Base-by-base conservation (phyloP, 331 rosid species). In the Quercus phellos region DNA sequence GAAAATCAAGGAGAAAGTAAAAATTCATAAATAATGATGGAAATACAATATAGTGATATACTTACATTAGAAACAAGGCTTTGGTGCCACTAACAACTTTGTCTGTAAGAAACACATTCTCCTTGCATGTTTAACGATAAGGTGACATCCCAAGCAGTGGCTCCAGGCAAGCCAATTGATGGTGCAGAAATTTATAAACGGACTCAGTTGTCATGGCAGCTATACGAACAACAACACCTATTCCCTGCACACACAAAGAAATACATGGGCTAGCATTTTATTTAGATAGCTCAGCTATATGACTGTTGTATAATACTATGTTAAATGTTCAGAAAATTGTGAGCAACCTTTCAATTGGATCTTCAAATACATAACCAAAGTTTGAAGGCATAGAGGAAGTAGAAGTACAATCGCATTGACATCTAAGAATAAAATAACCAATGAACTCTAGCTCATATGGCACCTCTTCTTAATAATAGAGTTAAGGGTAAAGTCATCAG, bases 141-240 rank as follows among this genome's bases (percentile, higher is more conserved):
- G 98, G 97, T 55, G 91, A 79, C 30, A 83, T 87, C 68, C 98
- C 97, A 69, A 92, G 85, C 77, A 92, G 68, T 29, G 91, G 86
- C 76, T 90, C 98, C 94, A 94, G 74, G 18, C 85, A 82, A 69
- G 95, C 91, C 79, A 94, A 81, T 53, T 90, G 92, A 56, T 89
- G 86, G 75, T 77, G 89, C 66, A 94, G 89, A 84, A 94, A 94
- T 71, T 72, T 69, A 59, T 90, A 89, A 75, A 92, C 97, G 1
- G 97, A 89, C 78, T 92, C 98, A 21, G 98, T 94, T 74, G 94
- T 91, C 79, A 76, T 78, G 27, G 98, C 91, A 56, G 96, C 97
- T 80, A 94, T 81, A 78, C 98, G 90, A 82, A 92, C 95, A 68
- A 92, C 76, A 0, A 90, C 89, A 60, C 97, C 97, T 27, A 73